Conservation (phyloP, 1,284 basidiomycete genomes). For the Puccinia coronata region DNA sequence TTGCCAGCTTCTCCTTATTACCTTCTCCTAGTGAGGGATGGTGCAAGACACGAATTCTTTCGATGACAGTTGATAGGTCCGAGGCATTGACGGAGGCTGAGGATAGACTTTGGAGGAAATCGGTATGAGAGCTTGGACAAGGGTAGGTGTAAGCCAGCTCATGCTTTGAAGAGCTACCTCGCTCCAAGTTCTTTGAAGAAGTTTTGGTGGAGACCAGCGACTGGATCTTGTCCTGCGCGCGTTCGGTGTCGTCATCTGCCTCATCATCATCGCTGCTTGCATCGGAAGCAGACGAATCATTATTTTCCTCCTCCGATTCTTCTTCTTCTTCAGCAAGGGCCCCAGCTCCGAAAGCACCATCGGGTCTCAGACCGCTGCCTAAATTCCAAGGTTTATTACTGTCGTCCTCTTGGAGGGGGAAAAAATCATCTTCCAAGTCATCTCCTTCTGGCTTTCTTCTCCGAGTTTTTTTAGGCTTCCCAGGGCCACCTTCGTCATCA, state of each 20-base stretch:
- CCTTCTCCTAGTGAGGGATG: slow-evolving; percentile 86
- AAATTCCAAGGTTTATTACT: slow-evolving; percentile 59
- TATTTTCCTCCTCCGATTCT: slow-evolving; percentile 55
- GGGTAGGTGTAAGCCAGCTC: slow-evolving; percentile 90
- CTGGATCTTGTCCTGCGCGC: neutral
- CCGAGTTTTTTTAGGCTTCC: slow-evolving; percentile 62
- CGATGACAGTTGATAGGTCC: slow-evolving; percentile 78
- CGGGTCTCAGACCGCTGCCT: slow-evolving; percentile 62
- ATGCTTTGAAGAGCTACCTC: neutral
- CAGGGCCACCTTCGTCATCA: slow-evolving; percentile 56
- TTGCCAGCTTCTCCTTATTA: slow-evolving; percentile 90
- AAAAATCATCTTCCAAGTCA: slow-evolving; percentile 90
- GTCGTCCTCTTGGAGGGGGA: slow-evolving; percentile 59
- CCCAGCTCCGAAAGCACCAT: slow-evolving; percentile 58
- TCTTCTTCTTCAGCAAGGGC: slow-evolving; percentile 55
- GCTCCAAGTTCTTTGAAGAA: slow-evolving; percentile 51
- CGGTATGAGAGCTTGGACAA: slow-evolving; percentile 81
- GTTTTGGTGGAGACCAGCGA: slow-evolving; percentile 34
- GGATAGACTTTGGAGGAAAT: slow-evolving; percentile 80
- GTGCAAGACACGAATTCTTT: slow-evolving; percentile 85
- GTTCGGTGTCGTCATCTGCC: slow-evolving; percentile 56
- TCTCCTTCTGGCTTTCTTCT: slow-evolving; percentile 68
- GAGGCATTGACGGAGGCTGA: slow-evolving; percentile 65
- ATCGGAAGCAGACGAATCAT: slow-evolving; percentile 58
- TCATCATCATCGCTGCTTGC: slow-evolving; percentile 61